Conservation (phyloP, 2,329 filamentous ascomycete genomes). For the Penicillium sp. region DNA sequence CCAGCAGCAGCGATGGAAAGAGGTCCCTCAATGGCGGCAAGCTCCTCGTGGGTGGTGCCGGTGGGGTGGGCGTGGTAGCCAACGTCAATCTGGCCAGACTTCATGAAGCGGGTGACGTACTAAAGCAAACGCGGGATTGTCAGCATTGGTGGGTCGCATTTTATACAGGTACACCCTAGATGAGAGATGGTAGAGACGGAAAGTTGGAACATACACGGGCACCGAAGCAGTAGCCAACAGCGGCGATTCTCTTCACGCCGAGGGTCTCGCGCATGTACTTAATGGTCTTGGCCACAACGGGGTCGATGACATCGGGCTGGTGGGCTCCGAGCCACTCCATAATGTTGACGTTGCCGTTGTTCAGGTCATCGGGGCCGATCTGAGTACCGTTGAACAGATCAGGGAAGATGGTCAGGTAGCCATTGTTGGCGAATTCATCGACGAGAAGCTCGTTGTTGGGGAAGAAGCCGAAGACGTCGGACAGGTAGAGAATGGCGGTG, state of each 20-base stretch:
- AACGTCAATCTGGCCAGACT: conserved; percentile 63
- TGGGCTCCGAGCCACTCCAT: conserved; percentile 51
- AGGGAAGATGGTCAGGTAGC: conserved; percentile 68
- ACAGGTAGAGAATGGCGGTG: conserved; percentile 58
- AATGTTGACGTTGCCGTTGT: conserved; percentile 51
- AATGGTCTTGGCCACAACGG: conserved; percentile 52
- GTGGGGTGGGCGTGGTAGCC: conserved; percentile 77
- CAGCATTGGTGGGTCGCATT: not conserved
- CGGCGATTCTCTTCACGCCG: conserved; percentile 61
- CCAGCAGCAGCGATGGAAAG: conserved; percentile 64
- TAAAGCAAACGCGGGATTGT: not conserved
- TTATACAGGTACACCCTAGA: not conserved
- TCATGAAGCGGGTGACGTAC: conserved; percentile 70
- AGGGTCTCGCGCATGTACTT: conserved; percentile 59
- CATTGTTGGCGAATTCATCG: conserved; percentile 73
- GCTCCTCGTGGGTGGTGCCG: conserved; percentile 69
- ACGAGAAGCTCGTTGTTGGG: conserved; percentile 66
- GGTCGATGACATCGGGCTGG: conserved; percentile 55
- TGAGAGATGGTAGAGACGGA: not conserved
- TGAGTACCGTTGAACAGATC: conserved; percentile 71
- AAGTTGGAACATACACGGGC: conserved; percentile 57
- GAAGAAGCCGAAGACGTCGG: conserved; percentile 62
- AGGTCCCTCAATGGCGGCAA: conserved; percentile 65
- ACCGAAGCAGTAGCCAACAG: conserved; percentile 74
- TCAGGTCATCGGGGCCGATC: conserved; percentile 53